Percentiles rank a stretch among this genome's conserved stretches.
These are phyloP conservation scores for Talaromyces rugulosus DNA, from an alignment of 2,329 filamentous ascomycete species.

Conservation along the genomic window DNA sequence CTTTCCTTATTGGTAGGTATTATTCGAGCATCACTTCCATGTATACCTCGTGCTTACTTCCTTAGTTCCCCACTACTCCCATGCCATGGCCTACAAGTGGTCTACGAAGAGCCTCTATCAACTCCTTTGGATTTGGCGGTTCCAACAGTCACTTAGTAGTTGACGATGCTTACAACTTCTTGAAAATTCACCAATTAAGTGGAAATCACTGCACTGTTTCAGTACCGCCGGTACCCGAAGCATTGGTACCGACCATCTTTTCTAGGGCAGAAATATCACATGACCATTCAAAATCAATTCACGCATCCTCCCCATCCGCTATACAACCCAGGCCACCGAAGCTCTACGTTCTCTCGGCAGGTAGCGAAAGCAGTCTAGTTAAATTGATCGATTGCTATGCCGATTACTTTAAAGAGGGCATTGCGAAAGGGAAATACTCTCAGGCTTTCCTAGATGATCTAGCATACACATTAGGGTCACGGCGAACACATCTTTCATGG, in stretches of 20 bases:
- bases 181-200: background rate
- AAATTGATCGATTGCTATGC: too few species aligned
- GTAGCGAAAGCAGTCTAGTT: background rate
- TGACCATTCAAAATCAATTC: too few species aligned
- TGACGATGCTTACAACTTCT: background rate
- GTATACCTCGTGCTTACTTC: too few species aligned
- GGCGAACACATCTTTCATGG: conserved; percentile 11
- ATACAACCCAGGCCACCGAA: background rate
- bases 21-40: too few species aligned
- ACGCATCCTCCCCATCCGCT: too few species aligned
- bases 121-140: conserved; percentile 37
- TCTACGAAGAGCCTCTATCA: conserved; percentile 27
- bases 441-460: conserved; percentile 17
- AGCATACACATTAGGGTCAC: conserved; percentile 18
- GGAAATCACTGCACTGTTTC: background rate
- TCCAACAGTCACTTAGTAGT: conserved; percentile 19
- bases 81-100: conserved; percentile 15
- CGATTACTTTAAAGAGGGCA: background rate
- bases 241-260: conserved; percentile 20
- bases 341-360: background rate
- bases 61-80: conserved; percentile 16
- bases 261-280: conserved; percentile 22
- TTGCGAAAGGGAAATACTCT: background rate
- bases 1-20: background rate
- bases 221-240: background rate